Percentiles rank a stretch among this genome's conserved stretches.
Conservation (phyloP, 2,329 filamentous ascomycete species). For the Colletotrichum sp. region DNA sequence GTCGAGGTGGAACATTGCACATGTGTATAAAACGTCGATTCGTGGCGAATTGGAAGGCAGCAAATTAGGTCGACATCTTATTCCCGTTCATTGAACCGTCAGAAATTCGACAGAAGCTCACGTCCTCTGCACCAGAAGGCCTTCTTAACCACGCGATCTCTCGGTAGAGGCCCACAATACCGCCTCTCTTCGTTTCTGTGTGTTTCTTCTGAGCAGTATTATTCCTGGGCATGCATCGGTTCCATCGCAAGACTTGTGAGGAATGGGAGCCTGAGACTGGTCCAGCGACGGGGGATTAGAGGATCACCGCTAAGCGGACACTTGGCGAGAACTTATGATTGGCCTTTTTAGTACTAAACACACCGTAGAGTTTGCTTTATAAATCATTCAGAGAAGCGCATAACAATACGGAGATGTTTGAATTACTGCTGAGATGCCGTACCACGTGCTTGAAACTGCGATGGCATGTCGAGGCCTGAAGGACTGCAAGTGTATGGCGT, state of each 20-base stretch:
- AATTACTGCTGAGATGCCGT: background rate
- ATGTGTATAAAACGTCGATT: background rate
- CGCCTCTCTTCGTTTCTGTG: background rate
- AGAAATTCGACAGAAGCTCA: background rate
- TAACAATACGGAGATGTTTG: no score
- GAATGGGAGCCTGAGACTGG: background rate
- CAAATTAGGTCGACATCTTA: rapidly evolving
- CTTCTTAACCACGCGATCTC: background rate
- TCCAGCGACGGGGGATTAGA: background rate
- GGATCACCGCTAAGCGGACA: background rate
- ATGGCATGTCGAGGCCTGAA: background rate
- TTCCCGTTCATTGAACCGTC: background rate
- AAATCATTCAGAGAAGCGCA: background rate
- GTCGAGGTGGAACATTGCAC: background rate
- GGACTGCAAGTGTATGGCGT: background rate
- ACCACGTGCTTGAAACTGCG: background rate
- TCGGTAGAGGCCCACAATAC: background rate
- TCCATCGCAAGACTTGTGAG: background rate
- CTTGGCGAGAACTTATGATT: rapidly evolving
- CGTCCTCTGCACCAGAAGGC: background rate
- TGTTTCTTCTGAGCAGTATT: background rate
- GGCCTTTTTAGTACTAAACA: background rate
- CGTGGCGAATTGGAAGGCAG: background rate
- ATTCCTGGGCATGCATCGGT: background rate
- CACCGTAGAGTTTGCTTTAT: background rate